A percentile compares a stretch with the other conserved stretches of the same genome.
Conservation (phyloP, 169 alveolate species). For the Besnoitia besnoiti region DNA sequence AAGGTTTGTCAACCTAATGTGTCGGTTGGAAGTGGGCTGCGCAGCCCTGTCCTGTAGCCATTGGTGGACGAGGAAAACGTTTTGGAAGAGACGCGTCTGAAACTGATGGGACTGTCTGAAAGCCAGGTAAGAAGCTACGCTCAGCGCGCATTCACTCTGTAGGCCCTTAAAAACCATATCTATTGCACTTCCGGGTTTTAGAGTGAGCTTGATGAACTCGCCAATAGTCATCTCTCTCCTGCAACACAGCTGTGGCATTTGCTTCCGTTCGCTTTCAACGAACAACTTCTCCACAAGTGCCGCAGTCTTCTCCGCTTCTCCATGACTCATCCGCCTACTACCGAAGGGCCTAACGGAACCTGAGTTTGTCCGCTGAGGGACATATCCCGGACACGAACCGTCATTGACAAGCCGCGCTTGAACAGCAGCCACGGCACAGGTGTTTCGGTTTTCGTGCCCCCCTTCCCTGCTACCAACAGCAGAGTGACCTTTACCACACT, state of each 20-base stretch:
- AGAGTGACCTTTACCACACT: background rate
- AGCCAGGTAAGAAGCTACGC: conserved; percentile 3
- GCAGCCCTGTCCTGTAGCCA: conserved; percentile 6
- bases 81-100: conserved; percentile 37
- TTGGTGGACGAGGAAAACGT: conserved; percentile 22
- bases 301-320: background rate
- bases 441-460: background rate
- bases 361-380: background rate
- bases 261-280: background rate
- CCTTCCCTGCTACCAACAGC: background rate
- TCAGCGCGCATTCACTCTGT: background rate
- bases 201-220: conserved; percentile 1
- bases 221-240: conserved; percentile 31
- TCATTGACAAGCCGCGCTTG: background rate
- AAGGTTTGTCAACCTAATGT: conserved; percentile 16
- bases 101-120: conserved; percentile 34
- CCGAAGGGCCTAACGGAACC: background rate
- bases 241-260: background rate
- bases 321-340: background rate
- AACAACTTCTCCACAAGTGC: conserved; percentile 8
- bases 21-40: background rate
- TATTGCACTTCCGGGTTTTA: conserved; percentile 19
- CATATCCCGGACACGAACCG: background rate
- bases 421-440: background rate
- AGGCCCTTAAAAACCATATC: conserved; percentile 15